Evolutionary conservation across 1,284 basidiomycete genomes (phyloP).

Genomic region (Salmacisia buchloeana): DNA sequence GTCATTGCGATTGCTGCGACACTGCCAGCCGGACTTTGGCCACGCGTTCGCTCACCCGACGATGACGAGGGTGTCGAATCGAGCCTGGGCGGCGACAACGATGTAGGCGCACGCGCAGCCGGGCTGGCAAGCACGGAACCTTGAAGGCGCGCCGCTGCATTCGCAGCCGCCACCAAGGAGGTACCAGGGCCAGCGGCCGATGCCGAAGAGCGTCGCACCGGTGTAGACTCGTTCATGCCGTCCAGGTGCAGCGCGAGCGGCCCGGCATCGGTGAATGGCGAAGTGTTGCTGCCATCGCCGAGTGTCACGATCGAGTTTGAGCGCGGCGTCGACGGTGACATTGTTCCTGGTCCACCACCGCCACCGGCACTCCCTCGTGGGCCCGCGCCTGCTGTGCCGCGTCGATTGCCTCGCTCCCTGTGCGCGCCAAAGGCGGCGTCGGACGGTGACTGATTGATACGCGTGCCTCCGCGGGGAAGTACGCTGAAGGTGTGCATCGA

Average conservation of each 20-base stretch:
- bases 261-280: neutral
- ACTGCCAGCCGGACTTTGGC: neutral
- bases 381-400: neutral
- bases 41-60: neutral
- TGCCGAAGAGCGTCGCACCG: neutral
- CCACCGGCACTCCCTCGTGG: neutral
- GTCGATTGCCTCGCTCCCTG: neutral
- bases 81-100: neutral
- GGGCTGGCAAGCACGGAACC: neutral
- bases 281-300: neutral
- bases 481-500: neutral
- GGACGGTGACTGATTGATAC: conserved; percentile 3
- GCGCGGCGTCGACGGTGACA: neutral
- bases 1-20: neutral
- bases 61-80: neutral
- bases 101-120: neutral
- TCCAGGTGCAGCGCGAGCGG: neutral
- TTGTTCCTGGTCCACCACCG: no score
- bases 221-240: neutral
- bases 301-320: neutral
- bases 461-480: neutral
- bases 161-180: neutral
- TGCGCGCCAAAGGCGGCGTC: neutral
- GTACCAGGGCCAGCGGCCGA: no score
- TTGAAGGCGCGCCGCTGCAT: neutral